Percentiles rank a stretch among this genome's conserved stretches.
Conservation (phyloP, 306 rosid genomes). For the Styphnolobium japonicum region DNA sequence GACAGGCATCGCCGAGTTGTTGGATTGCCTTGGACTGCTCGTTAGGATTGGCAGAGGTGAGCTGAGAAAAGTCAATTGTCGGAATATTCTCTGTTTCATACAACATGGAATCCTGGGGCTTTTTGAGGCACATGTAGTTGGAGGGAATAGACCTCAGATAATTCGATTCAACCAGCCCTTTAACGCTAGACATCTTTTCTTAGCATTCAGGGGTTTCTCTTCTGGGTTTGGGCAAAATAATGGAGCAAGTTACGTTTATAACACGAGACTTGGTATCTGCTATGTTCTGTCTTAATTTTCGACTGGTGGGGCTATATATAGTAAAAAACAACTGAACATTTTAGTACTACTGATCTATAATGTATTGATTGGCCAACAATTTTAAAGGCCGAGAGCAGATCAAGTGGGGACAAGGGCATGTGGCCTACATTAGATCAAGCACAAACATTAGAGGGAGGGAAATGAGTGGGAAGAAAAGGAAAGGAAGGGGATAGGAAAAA, state of each 20-base stretch:
- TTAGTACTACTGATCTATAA: too few species aligned
- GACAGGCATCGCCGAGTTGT: slow-evolving; percentile 45
- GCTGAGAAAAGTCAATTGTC: slow-evolving; percentile 39
- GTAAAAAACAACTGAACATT: too few species aligned
- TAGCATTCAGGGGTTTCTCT: too few species aligned
- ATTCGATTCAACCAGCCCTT: slow-evolving; percentile 39
- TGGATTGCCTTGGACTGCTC: slow-evolving; percentile 29
- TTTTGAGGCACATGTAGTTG: slow-evolving; percentile 16
- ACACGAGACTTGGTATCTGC: too few species aligned
- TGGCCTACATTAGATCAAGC: too few species aligned
- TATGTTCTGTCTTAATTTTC: neutral
- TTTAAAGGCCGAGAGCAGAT: too few species aligned
- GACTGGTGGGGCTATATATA: too few species aligned
- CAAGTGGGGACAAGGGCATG: too few species aligned
- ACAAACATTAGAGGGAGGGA: too few species aligned
- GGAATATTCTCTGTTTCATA: slow-evolving; percentile 31
- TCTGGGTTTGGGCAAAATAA: neutral
- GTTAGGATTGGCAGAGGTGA: slow-evolving; percentile 28
- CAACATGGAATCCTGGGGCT: neutral
- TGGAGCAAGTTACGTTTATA: neutral
- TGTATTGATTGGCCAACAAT: too few species aligned
- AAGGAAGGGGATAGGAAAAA: too few species aligned
- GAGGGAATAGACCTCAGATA: slow-evolving; percentile 28
- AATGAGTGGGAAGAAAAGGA: too few species aligned
- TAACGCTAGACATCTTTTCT: slow-evolving; percentile 19